Conservation (phyloP, 1,284 basidiomycete genomes). For the Fistulinella staudtii region DNA sequence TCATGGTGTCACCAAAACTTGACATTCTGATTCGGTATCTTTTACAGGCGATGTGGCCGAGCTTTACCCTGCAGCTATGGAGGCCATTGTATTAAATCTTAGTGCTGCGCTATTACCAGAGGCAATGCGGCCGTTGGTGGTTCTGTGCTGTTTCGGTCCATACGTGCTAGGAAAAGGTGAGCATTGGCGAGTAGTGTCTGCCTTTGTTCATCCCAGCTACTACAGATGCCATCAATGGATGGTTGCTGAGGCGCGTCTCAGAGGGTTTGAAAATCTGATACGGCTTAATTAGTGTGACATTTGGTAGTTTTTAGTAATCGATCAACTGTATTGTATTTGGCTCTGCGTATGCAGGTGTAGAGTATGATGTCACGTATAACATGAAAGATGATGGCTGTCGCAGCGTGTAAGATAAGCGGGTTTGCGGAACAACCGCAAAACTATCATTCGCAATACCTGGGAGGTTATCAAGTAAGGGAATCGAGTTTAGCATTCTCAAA, state of each 20-base stretch:
- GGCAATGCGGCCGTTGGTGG: conserved; percentile 10
- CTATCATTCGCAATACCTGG: conserved; percentile 23
- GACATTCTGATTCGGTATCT: background rate
- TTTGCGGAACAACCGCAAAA: background rate
- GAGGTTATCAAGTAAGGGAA: background rate
- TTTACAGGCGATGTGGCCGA: conserved; percentile 16
- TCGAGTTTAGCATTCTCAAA: background rate
- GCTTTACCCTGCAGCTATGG: conserved; percentile 12
- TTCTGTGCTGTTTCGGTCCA: conserved; percentile 16
- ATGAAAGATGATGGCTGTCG: background rate
- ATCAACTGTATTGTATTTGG: background rate
- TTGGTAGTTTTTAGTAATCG: background rate
- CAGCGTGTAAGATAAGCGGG: background rate
- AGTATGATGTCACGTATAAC: too few species aligned
- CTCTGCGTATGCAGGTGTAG: too few species aligned
- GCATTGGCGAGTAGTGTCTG: background rate
- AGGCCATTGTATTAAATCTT: conserved; percentile 11
- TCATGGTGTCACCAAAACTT: background rate
- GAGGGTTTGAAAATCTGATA: background rate
- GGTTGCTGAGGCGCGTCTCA: conserved; percentile 8
- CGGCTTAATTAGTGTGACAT: too few species aligned
- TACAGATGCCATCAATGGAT: conserved; percentile 12
- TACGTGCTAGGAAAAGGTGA: conserved; percentile 12
- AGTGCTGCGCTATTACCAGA: conserved; percentile 11
- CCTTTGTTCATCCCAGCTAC: background rate